Conservation (phyloP, 768 basidiomycete species). For the Kondoa subrosea region DNA sequence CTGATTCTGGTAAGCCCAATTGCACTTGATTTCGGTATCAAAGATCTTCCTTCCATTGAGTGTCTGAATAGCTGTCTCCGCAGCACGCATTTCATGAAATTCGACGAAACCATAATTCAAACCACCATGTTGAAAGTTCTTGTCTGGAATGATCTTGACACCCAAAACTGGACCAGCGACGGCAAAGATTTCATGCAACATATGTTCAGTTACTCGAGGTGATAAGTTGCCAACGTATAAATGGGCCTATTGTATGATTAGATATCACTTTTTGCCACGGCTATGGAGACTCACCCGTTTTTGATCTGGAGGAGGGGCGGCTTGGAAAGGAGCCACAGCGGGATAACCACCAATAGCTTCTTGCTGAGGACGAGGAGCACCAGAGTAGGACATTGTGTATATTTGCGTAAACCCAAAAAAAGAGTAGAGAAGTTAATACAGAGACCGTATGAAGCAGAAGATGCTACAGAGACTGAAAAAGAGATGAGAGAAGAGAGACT, state of each 20-base stretch:
- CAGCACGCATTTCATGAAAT: conserved; percentile 95
- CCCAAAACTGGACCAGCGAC: conserved; percentile 56
- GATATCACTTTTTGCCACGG: not conserved
- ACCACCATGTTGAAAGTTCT: conserved; percentile 97
- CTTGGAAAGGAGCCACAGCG: not conserved
- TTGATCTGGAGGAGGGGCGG: not conserved
- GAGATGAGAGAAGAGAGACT: not conserved
- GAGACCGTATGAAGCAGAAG: not conserved
- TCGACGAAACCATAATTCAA: conserved; percentile 95
- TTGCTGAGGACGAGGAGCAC: not conserved
- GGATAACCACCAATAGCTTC: conserved; percentile 7
- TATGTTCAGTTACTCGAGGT: conserved; percentile 95
- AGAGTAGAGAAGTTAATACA: not conserved
- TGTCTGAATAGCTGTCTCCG: conserved; percentile 95
- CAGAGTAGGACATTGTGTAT: not conserved
- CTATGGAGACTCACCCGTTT: not conserved
- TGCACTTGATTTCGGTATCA: conserved; percentile 97
- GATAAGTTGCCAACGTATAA: conserved; percentile 97
- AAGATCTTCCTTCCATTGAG: conserved; percentile 99
- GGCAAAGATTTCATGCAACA: conserved; percentile 69
- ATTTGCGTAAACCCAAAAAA: not conserved
- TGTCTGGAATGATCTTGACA: conserved; percentile 99
- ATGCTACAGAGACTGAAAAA: not conserved
- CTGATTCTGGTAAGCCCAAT: conserved; percentile 98
- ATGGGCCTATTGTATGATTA: conserved; percentile 43